Percentiles rank a stretch among this genome's conserved stretches.
Evolutionary conservation across 495 filamentous ascomycete species (phyloP).

Genomic region (Platismatia glauca): DNA sequence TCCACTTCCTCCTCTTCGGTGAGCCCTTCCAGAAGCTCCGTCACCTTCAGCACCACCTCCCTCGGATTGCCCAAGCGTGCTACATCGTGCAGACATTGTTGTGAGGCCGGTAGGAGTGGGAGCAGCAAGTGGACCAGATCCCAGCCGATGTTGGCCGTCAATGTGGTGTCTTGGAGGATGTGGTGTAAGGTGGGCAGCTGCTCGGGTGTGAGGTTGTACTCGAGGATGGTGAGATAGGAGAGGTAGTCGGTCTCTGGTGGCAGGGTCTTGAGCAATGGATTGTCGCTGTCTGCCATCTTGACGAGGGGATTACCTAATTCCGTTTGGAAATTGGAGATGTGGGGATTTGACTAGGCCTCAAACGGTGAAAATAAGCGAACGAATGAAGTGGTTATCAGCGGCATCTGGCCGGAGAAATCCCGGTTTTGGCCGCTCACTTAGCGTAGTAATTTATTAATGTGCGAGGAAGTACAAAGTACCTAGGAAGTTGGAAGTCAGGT

Average conservation of each 20-base stretch:
- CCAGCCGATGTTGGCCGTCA: conserved; percentile 93
- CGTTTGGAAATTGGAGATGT: background rate
- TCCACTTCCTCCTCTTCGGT: conserved; percentile 45
- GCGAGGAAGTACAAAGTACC: no score
- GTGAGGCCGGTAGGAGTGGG: conserved; percentile 60
- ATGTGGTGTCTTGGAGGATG: conserved; percentile 69
- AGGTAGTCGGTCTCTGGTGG: conserved; percentile 73
- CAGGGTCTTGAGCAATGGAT: conserved; percentile 41
- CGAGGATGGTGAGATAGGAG: conserved; percentile 81
- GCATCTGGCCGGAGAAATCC: no score
- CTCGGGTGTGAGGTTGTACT: conserved; percentile 70
- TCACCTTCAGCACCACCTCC: conserved; percentile 85
- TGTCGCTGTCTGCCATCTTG: conserved; percentile 8
- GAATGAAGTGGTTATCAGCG: conserved; percentile 10
- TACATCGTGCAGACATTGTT: conserved; percentile 65
- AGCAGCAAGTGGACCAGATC: conserved; percentile 83
- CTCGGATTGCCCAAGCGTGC: conserved; percentile 83
- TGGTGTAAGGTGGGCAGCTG: conserved; percentile 68
- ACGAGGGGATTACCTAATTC: background rate
- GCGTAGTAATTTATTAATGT: no score
- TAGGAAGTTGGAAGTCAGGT: no score
- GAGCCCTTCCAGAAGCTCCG: conserved; percentile 58
- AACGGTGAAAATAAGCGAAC: background rate
- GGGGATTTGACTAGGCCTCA: conserved; percentile 1
- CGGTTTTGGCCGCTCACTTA: no score